phyloP scores from a whole-genome alignment of 768 basidiomycete species.

The Suillus weaverae region DNA sequence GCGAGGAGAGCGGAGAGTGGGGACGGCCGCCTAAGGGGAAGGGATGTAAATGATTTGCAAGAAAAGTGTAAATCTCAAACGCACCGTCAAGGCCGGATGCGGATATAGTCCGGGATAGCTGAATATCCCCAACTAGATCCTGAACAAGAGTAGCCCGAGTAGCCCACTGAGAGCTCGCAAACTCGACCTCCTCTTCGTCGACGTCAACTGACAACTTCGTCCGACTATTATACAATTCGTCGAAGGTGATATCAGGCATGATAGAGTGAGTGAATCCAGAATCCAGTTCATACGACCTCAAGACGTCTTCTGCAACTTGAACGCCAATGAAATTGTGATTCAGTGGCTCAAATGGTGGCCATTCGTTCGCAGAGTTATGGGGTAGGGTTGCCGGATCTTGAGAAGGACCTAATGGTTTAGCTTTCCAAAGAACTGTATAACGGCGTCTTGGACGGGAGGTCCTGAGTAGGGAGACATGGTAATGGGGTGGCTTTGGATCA shows the following conservation, averaged over 20 bases:
- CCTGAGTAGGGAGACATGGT: conserved; percentile 36
- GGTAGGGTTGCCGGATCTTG: conserved; percentile 7
- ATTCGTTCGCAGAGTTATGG: neutral
- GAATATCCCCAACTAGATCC: conserved; percentile 37
- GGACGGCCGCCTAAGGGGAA: conserved; percentile 2
- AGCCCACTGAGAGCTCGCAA: conserved; percentile 43
- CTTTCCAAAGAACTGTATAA: conserved; percentile 8
- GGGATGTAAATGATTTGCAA: neutral
- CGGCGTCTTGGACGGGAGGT: conserved; percentile 9
- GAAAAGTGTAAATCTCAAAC: neutral
- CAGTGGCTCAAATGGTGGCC: conserved; percentile 20
- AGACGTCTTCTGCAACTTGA: conserved; percentile 35
- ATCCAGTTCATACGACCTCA: conserved; percentile 40
- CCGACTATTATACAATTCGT: conserved; percentile 1
- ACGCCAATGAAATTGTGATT: conserved; percentile 44
- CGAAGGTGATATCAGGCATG: conserved; percentile 14
- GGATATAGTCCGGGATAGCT: neutral
- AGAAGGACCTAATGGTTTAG: conserved; percentile 9
- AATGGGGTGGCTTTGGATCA: conserved; percentile 31
- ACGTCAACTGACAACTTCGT: conserved; percentile 17
- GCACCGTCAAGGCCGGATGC: conserved; percentile 5
- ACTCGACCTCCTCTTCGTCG: conserved; percentile 35
- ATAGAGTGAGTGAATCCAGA: conserved; percentile 40
- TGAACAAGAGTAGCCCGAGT: conserved; percentile 43
- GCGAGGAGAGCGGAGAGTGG: conserved; percentile 8